These are phyloP conservation scores for Hysterangium stoloniferum DNA, from an alignment of 768 basidiomycete species.

Conservation along the genomic window DNA sequence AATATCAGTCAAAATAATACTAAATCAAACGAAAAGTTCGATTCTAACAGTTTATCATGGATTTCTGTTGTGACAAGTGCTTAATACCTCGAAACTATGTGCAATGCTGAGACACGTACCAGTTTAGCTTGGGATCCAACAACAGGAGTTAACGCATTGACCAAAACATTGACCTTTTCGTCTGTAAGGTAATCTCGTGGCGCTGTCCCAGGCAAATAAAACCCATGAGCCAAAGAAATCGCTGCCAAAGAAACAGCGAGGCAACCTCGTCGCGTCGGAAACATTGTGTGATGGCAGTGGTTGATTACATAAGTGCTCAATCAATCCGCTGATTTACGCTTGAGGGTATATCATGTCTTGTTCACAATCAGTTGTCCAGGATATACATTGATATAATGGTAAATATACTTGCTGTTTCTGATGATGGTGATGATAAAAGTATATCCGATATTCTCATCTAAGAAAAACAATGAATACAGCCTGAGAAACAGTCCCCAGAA, in stretches of 20 bases:
- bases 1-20: conserved; percentile 11
- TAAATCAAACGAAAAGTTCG: neutral
- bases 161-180: conserved; percentile 71
- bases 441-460: too few relatives aligned
- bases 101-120: conserved; percentile 35
- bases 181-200: conserved; percentile 72
- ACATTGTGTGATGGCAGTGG: neutral
- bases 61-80: conserved; percentile 50
- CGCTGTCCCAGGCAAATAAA: conserved; percentile 86
- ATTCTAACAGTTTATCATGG: conserved; percentile 77
- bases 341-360: too few relatives aligned
- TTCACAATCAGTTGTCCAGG: too few relatives aligned
- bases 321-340: too few relatives aligned
- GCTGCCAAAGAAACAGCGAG: neutral
- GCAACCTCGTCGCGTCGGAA: neutral
- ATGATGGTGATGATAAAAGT: too few relatives aligned
- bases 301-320: too few relatives aligned
- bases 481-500: too few relatives aligned
- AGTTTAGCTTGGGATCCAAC: conserved; percentile 65
- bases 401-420: too few relatives aligned
- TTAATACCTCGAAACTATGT: conserved; percentile 10
- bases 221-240: conserved; percentile 37
- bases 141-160: conserved; percentile 89
- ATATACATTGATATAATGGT: too few relatives aligned
- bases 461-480: too few relatives aligned